phyloP scores from a whole-genome alignment of 768 basidiomycete species.

The Podaxis pistillaris region DNA sequence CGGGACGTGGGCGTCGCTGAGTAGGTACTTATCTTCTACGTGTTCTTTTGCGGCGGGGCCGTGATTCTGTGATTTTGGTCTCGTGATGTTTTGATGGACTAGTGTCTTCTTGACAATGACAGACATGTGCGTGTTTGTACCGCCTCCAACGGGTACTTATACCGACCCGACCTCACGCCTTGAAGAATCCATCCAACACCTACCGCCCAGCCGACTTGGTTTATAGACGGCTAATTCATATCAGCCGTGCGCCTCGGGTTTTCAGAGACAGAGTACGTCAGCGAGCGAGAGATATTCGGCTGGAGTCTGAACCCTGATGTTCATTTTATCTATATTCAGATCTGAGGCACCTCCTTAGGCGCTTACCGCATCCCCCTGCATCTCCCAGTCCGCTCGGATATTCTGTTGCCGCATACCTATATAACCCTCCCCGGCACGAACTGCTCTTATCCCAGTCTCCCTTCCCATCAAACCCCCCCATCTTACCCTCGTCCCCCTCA shows the following conservation, averaged over 20 bases:
- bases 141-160: too few species aligned
- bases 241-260: background rate
- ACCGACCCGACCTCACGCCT: too few species aligned
- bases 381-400: background rate
- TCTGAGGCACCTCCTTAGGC: slow-evolving; percentile 8
- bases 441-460: background rate
- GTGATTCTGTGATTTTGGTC: too few species aligned
- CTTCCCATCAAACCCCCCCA: slow-evolving; percentile 2
- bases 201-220: too few species aligned
- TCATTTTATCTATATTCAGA: slow-evolving; percentile 12
- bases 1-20: too few species aligned
- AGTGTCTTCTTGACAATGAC: too few species aligned
- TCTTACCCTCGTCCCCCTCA: slow-evolving; percentile 1
- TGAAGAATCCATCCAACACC: too few species aligned
- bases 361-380: background rate
- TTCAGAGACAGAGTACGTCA: slow-evolving; percentile 1
- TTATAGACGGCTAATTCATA: background rate
- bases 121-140: too few species aligned
- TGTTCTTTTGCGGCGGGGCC: too few species aligned
- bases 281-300: background rate
- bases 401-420: background rate
- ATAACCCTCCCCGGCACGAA: background rate
- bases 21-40: too few species aligned
- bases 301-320: background rate
- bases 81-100: too few species aligned